Conservation (phyloP, 2,329 filamentous ascomycete species). For the Epichloe scottii region DNA sequence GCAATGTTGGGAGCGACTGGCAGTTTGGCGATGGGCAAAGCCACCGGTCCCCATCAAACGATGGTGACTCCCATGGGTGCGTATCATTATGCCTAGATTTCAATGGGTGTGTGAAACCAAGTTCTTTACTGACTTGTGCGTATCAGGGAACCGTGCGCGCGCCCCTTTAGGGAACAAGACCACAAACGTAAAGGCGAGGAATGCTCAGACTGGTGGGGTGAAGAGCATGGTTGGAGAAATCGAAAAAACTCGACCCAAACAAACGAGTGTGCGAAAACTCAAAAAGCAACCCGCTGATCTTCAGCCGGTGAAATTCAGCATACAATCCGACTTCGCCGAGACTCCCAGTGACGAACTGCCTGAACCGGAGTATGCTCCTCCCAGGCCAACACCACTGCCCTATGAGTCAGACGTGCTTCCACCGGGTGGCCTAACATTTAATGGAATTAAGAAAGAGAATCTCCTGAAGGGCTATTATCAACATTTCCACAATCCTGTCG, state of each 20-base stretch:
- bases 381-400: conserved; percentile 50
- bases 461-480: conserved; percentile 49
- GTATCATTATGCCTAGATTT: conserved; percentile 10
- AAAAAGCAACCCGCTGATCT: conserved; percentile 41
- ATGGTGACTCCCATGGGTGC: conserved; percentile 74
- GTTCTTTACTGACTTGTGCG: conserved; percentile 5
- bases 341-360: conserved; percentile 53
- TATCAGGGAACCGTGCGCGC: conserved; percentile 40
- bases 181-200: conserved; percentile 77
- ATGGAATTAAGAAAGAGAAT: conserved; percentile 45
- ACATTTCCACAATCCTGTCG: conserved; percentile 49
- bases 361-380: conserved; percentile 85
- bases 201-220: conserved; percentile 52
- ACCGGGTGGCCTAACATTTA: conserved; percentile 40
- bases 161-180: conserved; percentile 89
- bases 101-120: not conserved
- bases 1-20: conserved; percentile 41
- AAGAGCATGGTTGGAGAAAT: conserved; percentile 45
- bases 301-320: conserved; percentile 48
- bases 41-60: conserved; percentile 33
- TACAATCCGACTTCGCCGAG: conserved; percentile 41
- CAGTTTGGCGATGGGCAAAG: conserved; percentile 34
- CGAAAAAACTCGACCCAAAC: conserved; percentile 50
- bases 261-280: conserved; percentile 44
- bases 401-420: conserved; percentile 61